Conservation (phyloP, 192 early-diverging fungal genomes). For the Spizellomyces sp. region DNA sequence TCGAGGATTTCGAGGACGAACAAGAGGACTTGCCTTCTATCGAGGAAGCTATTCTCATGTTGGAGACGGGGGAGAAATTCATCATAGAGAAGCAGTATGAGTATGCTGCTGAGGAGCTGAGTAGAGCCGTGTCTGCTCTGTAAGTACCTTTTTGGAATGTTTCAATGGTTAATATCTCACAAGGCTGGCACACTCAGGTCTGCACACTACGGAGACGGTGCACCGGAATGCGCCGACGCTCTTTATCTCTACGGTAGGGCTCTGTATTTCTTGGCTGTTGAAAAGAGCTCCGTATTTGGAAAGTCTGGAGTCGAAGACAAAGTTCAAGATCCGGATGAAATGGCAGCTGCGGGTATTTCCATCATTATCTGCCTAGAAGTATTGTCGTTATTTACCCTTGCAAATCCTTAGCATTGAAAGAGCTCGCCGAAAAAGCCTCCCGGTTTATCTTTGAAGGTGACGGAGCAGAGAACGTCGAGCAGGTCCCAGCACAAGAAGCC, state of each 20-base stretch:
- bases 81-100: conserved; percentile 15
- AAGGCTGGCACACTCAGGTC: conserved; percentile 4
- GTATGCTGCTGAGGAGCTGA: conserved; percentile 13
- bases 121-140: conserved; percentile 18
- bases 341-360: conserved; percentile 15
- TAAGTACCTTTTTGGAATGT: background rate
- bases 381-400: background rate
- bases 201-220: conserved; percentile 27
- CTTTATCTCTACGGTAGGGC: conserved; percentile 26
- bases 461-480: background rate
- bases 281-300: conserved; percentile 28
- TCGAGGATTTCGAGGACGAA: conserved; percentile 2
- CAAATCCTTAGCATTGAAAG: conserved; percentile 7
- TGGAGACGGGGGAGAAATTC: conserved; percentile 5
- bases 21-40: conserved; percentile 2
- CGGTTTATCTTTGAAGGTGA: conserved; percentile 21
- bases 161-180: background rate
- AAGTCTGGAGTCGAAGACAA: background rate
- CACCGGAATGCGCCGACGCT: conserved; percentile 24
- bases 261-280: conserved; percentile 21
- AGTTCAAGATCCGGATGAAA: conserved; percentile 7
- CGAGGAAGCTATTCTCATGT: conserved; percentile 16
- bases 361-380: background rate
- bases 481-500: conserved; percentile 1
- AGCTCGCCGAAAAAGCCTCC: conserved; percentile 14